These are phyloP conservation scores for Eucalyptus leucophloia DNA, from an alignment of 345 rosid species.

Conservation along the genomic window DNA sequence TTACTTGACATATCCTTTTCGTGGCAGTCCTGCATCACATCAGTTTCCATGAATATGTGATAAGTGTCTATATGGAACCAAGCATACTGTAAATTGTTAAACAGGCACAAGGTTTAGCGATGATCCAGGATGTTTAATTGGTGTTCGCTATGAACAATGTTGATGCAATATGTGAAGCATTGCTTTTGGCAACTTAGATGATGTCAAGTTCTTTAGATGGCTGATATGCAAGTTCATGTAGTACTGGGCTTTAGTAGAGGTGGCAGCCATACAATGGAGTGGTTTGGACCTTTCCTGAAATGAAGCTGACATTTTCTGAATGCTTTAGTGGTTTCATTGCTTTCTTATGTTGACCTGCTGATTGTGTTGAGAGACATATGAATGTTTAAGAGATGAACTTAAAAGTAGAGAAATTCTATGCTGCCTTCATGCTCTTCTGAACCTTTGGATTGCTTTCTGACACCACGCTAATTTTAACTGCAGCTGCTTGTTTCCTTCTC, in stretches of 20 bases:
- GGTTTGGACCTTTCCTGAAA: background rate
- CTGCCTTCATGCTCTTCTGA: background rate
- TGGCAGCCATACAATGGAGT: rapidly evolving
- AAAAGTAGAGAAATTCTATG: background rate
- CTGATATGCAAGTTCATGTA: background rate
- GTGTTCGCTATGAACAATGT: background rate
- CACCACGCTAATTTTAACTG: background rate
- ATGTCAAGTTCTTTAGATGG: background rate
- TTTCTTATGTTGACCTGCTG: background rate
- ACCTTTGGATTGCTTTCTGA: background rate
- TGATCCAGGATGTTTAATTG: background rate
- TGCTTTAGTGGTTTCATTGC: background rate
- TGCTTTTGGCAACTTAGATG: background rate
- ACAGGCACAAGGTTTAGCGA: background rate
- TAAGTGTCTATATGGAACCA: background rate
- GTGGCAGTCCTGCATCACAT: background rate
- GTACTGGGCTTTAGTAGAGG: background rate
- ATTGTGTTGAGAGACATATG: background rate
- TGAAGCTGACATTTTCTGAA: background rate
- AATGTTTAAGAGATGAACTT: too few relatives aligned
- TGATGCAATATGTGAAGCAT: background rate
- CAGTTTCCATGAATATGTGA: background rate
- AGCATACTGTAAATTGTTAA: background rate
- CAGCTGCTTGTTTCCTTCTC: slow-evolving; percentile 93
- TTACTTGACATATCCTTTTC: rapidly evolving